A percentile compares a stretch with the other conserved stretches of the same genome.
These are phyloP conservation scores for Santalum album DNA, from an alignment of 164 flowering plant genomes.

Conservation along the genomic window DNA sequence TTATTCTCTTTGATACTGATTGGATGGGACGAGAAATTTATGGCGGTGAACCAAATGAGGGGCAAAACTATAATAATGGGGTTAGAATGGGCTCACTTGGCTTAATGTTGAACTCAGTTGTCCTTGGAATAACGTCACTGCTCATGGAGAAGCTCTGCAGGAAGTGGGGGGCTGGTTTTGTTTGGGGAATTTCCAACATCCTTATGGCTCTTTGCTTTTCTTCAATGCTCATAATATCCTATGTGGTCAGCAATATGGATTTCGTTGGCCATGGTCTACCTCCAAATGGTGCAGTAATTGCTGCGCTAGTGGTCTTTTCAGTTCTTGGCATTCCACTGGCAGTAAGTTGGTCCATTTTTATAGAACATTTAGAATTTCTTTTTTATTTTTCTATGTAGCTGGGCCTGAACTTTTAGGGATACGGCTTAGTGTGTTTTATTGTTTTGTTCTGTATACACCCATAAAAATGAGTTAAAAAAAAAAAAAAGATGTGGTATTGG, in stretches of 20 bases:
- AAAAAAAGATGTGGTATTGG: not conserved
- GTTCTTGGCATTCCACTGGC: conserved; percentile 90
- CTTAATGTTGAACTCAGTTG: conserved; percentile 77
- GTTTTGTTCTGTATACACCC: no score
- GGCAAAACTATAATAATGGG: conserved; percentile 53
- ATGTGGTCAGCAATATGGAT: conserved; percentile 31
- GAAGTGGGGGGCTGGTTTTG: conserved; percentile 84
- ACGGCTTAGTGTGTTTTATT: no score
- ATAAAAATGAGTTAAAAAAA: no score
- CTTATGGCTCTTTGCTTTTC: conserved; percentile 74
- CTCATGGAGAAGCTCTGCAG: conserved; percentile 83
- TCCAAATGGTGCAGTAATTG: conserved; percentile 58
- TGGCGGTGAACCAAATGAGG: conserved; percentile 75
- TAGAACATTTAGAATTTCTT: not conserved
- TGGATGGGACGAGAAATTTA: conserved; percentile 99
- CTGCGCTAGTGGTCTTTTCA: conserved; percentile 55
- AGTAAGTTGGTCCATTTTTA: conserved; percentile 41
- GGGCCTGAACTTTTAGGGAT: no score
- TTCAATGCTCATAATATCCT: conserved; percentile 58
- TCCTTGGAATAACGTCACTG: conserved; percentile 79
- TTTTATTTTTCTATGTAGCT: no score
- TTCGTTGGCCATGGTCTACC: conserved; percentile 33
- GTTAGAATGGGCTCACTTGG: conserved; percentile 93
- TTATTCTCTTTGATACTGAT: conserved; percentile 93
- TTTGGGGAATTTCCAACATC: conserved; percentile 86